A percentile compares a stretch with the other conserved stretches of the same genome.
Conservation (phyloP, 805 yeast species). For the Yamadazyma phyllophila region DNA sequence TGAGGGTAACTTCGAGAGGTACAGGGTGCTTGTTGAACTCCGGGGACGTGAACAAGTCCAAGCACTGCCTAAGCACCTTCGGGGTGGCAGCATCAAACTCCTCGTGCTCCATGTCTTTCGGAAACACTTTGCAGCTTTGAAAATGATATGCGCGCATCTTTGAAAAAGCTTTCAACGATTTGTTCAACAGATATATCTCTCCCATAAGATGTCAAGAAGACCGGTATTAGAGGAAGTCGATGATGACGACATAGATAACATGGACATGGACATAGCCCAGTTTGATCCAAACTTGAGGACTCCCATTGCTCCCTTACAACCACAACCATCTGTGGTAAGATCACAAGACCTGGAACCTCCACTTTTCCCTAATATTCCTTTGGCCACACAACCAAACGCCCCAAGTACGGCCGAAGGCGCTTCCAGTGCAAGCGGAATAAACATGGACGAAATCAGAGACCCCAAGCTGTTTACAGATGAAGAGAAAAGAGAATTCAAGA, state of each 20-base stretch:
- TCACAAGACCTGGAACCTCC: constrained; percentile 49
- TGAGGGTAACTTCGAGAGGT: constrained; percentile 14
- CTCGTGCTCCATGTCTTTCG: not conserved
- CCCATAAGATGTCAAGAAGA: constrained; percentile 38
- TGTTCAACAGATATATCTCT: not conserved
- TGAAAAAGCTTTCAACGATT: not conserved
- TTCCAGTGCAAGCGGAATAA: constrained; percentile 9
- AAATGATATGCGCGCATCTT: not conserved
- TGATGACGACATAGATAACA: constrained; percentile 82
- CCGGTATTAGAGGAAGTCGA: constrained; percentile 76
- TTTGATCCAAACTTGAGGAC: constrained; percentile 68
- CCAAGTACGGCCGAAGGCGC: not conserved
- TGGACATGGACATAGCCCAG: constrained; percentile 93
- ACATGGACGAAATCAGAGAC: constrained; percentile 24
- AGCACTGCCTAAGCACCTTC: constrained; percentile 24
- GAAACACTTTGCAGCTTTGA: not conserved
- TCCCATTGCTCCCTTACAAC: constrained; percentile 64
- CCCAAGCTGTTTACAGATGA: constrained; percentile 45
- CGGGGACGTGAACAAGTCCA: constrained; percentile 19
- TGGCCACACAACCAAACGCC: constrained; percentile 21
- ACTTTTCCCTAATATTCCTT: constrained; percentile 17
- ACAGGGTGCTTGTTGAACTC: constrained; percentile 15
- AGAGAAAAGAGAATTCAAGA: constrained; percentile 61
- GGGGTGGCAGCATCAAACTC: constrained; percentile 16
- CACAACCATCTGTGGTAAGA: constrained; percentile 57